Evolutionary conservation across 108 stramenopile species (phyloP).

Genomic region (Cyclotella kingstonii): DNA sequence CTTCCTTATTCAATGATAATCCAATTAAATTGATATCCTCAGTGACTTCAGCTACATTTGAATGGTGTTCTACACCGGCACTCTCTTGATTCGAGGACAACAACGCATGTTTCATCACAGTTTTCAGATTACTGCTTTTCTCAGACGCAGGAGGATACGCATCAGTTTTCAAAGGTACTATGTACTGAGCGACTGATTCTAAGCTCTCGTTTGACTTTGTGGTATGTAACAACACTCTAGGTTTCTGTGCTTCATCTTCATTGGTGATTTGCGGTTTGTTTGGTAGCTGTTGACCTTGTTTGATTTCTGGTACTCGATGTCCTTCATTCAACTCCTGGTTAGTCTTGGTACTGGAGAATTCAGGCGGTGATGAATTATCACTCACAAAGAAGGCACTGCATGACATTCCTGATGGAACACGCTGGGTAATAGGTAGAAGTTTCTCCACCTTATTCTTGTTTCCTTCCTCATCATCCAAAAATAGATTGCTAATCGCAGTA

Average conservation of each 20-base stretch:
- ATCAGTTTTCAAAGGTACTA: neutral
- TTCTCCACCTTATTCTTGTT: neutral
- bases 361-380: neutral
- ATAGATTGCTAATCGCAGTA: too few species aligned
- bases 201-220: neutral
- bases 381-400: slow-evolving; percentile 10
- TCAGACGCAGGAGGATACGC: neutral
- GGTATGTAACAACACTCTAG: too few species aligned
- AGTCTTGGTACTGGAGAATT: neutral
- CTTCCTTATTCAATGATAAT: too few species aligned
- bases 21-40: too few species aligned
- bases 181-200: neutral
- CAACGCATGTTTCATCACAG: neutral
- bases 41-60: too few species aligned
- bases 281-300: too few species aligned
- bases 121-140: neutral
- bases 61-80: too few species aligned
- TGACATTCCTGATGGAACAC: slow-evolving; percentile 5
- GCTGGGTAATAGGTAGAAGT: neutral
- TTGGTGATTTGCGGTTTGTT: too few species aligned
- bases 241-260: too few species aligned
- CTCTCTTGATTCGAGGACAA: too few species aligned
- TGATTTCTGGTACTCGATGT: too few species aligned
- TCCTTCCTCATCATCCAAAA: too few species aligned
- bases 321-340: neutral